Evolutionary conservation across 2,329 filamentous ascomycete genomes (phyloP).

Genomic region (Fragosphaeria purpurea): DNA sequence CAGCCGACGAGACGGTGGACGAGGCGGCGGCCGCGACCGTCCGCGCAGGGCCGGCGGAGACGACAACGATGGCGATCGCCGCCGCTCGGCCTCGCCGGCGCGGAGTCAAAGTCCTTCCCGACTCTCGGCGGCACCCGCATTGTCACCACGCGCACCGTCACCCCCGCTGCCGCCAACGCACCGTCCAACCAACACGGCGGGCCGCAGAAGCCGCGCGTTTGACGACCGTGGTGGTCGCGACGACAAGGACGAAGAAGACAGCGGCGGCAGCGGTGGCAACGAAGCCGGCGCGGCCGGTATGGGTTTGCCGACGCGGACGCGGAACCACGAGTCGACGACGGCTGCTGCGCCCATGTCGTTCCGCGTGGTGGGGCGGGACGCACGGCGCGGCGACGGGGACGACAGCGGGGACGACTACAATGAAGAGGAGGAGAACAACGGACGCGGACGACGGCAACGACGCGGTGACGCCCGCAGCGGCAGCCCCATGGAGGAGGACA

Average conservation of each 20-base stretch:
- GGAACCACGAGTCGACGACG: background rate
- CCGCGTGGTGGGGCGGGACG: conserved; percentile 1
- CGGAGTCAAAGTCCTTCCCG: conserved; percentile 6
- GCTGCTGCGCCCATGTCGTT: conserved; percentile 10
- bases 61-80: background rate
- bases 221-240: background rate
- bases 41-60: background rate
- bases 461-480: background rate
- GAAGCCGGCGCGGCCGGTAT: conserved; percentile 8
- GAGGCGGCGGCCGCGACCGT: background rate
- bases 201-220: background rate
- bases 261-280: background rate
- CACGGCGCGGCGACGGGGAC: conserved; percentile 12
- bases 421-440: conserved; percentile 37
- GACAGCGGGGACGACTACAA: conserved; percentile 50
- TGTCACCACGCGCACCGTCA: too few relatives aligned
- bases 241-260: background rate
- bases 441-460: background rate
- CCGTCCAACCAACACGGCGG: background rate
- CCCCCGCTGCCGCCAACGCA: background rate
- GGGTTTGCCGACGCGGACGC: too few relatives aligned
- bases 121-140: background rate
- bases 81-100: conserved; percentile 10
- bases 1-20: background rate
- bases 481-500: conserved; percentile 2